Evolutionary conservation across 345 rosid species (phyloP).

Genomic region (Acer negundo): DNA sequence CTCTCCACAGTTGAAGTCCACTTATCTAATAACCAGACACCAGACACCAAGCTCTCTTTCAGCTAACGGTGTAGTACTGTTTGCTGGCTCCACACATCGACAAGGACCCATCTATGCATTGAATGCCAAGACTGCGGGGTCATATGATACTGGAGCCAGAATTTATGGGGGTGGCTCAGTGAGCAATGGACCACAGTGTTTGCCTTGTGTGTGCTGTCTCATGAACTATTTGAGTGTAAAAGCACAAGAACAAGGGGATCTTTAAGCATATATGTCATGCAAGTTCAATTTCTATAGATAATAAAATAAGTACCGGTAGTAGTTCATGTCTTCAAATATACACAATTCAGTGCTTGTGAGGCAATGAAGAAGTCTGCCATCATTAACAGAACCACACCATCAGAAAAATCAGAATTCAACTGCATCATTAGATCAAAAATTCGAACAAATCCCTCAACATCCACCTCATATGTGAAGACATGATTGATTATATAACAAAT

Average conservation of each 20-base stretch:
- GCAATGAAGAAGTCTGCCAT: background rate
- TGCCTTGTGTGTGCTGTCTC: slow-evolving; percentile 17
- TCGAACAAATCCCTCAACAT: too few species aligned
- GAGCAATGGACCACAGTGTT: slow-evolving; percentile 23
- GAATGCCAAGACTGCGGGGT: slow-evolving; percentile 27
- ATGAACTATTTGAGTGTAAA: background rate
- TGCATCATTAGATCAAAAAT: too few species aligned
- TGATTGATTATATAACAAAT: too few species aligned
- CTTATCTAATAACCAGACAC: background rate
- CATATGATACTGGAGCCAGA: slow-evolving; percentile 25
- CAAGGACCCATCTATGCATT: slow-evolving; percentile 27
- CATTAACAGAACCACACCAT: too few species aligned
- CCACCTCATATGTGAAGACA: too few species aligned
- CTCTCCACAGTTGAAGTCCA: background rate
- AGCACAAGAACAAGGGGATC: background rate
- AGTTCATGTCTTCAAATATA: too few species aligned
- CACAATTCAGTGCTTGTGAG: too few species aligned
- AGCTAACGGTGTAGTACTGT: slow-evolving; percentile 21
- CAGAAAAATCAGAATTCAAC: too few species aligned
- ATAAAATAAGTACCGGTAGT: too few species aligned
- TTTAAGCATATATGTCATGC: background rate
- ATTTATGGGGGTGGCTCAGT: slow-evolving; percentile 25
- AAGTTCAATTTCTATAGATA: background rate
- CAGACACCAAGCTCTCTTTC: background rate
- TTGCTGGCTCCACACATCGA: slow-evolving; percentile 24